phyloP scores from a whole-genome alignment of 345 rosid species.

The Arabidopsis arenosa region DNA sequence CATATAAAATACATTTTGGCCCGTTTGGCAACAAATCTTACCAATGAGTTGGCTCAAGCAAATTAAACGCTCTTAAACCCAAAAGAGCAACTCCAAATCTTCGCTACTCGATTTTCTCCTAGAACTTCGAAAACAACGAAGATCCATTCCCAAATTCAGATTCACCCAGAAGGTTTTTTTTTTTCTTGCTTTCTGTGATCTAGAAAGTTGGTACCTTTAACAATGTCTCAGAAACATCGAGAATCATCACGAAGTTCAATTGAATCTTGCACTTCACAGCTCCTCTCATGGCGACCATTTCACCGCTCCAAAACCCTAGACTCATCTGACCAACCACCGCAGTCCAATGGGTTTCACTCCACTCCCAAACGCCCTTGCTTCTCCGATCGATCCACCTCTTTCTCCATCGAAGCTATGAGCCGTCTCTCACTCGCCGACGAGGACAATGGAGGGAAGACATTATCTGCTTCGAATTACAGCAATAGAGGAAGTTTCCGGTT shows the following conservation, averaged over 20 bases:
- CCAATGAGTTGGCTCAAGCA: background rate
- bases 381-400: slow-evolving; percentile 91
- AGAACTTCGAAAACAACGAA: background rate
- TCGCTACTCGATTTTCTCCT: background rate
- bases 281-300: slow-evolving; percentile 92
- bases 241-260: slow-evolving; percentile 61
- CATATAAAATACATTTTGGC: background rate
- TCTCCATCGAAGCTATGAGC: slow-evolving; percentile 68
- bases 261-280: slow-evolving; percentile 82
- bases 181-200: background rate
- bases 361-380: slow-evolving; percentile 89
- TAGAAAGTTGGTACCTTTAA: slow-evolving; percentile 24
- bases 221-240: slow-evolving; percentile 61
- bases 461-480: slow-evolving; percentile 41
- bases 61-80: slow-evolving; percentile 22
- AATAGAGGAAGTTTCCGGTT: slow-evolving; percentile 51
- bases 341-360: slow-evolving; percentile 42
- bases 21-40: background rate
- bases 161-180: background rate
- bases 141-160: slow-evolving; percentile 18
- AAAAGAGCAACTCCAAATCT: slow-evolving; percentile 14
- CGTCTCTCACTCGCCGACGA: slow-evolving; percentile 79
- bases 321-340: slow-evolving; percentile 46
- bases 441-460: slow-evolving; percentile 44
- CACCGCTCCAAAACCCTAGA: slow-evolving; percentile 56